Conservation (phyloP, 441 rosid genomes). For the Heliophila coronopifolia region DNA sequence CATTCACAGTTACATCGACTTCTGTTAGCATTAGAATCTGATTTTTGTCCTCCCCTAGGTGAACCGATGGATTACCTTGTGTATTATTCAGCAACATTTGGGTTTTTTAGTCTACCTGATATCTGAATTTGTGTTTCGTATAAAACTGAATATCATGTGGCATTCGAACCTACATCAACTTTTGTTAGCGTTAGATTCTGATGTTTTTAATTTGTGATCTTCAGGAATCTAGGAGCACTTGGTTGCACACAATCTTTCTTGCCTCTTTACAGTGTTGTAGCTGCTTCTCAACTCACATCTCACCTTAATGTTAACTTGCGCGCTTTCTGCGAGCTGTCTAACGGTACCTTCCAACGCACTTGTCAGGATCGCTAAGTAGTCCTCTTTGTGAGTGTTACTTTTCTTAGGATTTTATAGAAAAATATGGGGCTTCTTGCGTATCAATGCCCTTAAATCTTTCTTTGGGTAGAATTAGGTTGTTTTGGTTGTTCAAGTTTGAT, state of each 20-base stretch:
- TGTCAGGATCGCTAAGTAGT: constrained; percentile 92
- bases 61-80: too few relatives aligned
- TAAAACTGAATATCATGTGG: neutral
- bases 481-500: constrained; percentile 18
- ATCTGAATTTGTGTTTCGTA: neutral
- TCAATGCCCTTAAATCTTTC: neutral
- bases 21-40: neutral
- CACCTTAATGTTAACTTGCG: constrained; percentile 60
- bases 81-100: too few relatives aligned
- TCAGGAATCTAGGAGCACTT: constrained; percentile 67
- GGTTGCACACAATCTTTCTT: constrained; percentile 68
- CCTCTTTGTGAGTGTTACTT: constrained; percentile 78
- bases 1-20: too few relatives aligned
- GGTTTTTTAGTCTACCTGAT: too few relatives aligned
- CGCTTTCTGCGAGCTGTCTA: constrained; percentile 86
- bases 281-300: constrained; percentile 47
- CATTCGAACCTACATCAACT: neutral
- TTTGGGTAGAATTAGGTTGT: constrained; percentile 4
- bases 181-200: neutral
- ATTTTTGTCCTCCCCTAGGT: too few relatives aligned
- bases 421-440: neutral
- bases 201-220: neutral
- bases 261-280: constrained; percentile 47
- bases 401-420: constrained; percentile 40
- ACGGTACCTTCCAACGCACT: constrained; percentile 93